Conservation (phyloP, 306 rosid genomes). For the Vigna nakashimae region DNA sequence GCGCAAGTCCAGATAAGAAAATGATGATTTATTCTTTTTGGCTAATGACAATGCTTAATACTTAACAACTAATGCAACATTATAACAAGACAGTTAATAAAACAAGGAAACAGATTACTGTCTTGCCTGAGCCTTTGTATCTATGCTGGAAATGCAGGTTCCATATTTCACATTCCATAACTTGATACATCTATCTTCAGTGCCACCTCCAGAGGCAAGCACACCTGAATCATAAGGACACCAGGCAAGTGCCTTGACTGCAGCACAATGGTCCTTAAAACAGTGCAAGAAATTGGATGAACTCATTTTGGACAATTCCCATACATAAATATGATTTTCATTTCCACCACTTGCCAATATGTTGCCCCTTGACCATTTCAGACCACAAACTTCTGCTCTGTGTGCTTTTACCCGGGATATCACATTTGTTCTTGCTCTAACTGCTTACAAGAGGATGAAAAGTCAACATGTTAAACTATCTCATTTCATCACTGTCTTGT, state of each 20-base stretch:
- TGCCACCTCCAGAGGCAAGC: slow-evolving; percentile 90
- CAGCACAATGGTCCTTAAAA: slow-evolving; percentile 68
- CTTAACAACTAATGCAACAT: not conserved
- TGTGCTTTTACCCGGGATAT: slow-evolving; percentile 56
- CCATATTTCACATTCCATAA: slow-evolving; percentile 74
- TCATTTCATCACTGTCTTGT: not conserved
- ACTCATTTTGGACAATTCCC: slow-evolving; percentile 74
- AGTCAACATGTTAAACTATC: slow-evolving; percentile 30
- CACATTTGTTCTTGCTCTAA: slow-evolving; percentile 59
- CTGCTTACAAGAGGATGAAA: slow-evolving; percentile 48
- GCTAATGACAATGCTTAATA: slow-evolving; percentile 20
- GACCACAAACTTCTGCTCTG: slow-evolving; percentile 69
- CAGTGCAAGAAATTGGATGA: slow-evolving; percentile 69
- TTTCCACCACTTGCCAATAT: slow-evolving; percentile 88
- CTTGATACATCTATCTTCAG: slow-evolving; percentile 72
- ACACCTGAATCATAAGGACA: slow-evolving; percentile 71
- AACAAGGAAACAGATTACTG: not conserved
- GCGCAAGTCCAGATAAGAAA: not conserved
- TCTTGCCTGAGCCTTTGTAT: slow-evolving; percentile 76
- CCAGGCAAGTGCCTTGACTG: slow-evolving; percentile 90
- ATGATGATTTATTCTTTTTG: slow-evolving; percentile 1
- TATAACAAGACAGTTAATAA: not conserved
- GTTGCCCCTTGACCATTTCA: slow-evolving; percentile 82
- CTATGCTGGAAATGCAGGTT: slow-evolving; percentile 57
- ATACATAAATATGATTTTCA: slow-evolving; percentile 71